Evolutionary conservation across 176 grass and related monocot species (phyloP), one percentile per base, ranked within the genome.

Genomic region (Saccharum spontaneum): DNA sequence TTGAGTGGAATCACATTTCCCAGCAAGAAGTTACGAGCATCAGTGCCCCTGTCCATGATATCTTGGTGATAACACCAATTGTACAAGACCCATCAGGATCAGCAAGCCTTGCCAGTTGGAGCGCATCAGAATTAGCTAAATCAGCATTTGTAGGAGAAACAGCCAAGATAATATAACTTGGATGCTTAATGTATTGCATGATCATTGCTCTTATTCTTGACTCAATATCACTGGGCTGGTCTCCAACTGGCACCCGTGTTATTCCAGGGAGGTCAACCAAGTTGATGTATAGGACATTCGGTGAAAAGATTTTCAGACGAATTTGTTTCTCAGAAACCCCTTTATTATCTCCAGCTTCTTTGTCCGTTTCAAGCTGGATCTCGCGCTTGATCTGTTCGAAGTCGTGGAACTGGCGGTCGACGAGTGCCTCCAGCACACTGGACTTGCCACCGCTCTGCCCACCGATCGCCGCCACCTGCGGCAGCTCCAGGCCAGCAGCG

Each of bases 41-140:
- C 91, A 63, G 97, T 94, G 41, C 97, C 97, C 88, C 97, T 94
- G 80, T 95, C 97, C 97, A 98, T 98, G 85, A 98, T 98, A 90
- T 98, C 97, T 98, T 98, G 10, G 91, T 98, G 81, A 98, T 98
- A 79, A 98, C 93, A 86, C 97, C 97, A 88, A 98, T 94, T 76
- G 97, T 98, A 59, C 91, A 84, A 79, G 88, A 95, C 20, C 93
- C 97, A 89, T 94, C 93, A 79, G 93, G 97, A 80, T 98, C 97
- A 22, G 90, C 97, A 87, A 95, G 82, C 83, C 93, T 91, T 85
- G 96, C 93, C 78, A 98, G 72, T 79, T 98, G 97, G 31, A 98
- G 87, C 0, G 97, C 93, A 82, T 98, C 97, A 83, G 97, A 95
- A 89, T 98, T 98, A 31, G 93, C 91, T 76, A 98, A 76, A 85